Percentiles rank a stretch among this genome's conserved stretches.
Conservation (phyloP, 1,139 yeast genomes). For the Lizanozyma gosingica region DNA sequence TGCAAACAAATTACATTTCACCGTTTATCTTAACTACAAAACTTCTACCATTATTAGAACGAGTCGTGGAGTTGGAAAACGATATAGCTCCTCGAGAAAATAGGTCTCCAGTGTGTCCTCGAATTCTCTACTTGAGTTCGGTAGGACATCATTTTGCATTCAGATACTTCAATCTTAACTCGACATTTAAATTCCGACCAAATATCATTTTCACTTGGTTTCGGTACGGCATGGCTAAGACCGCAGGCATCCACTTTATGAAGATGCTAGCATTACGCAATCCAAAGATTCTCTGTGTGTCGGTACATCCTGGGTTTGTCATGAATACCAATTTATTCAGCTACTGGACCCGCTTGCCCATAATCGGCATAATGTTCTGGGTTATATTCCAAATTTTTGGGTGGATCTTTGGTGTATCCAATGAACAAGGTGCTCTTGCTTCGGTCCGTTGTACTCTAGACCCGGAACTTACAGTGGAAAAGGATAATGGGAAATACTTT, state of each 20-base stretch:
- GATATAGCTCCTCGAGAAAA: slow-evolving; percentile 14
- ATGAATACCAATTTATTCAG: slow-evolving; percentile 69
- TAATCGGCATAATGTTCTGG: slow-evolving; percentile 67
- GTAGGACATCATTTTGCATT: slow-evolving; percentile 57
- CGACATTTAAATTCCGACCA: slow-evolving; percentile 52
- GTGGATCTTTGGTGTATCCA: slow-evolving; percentile 57
- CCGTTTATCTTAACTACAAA: slow-evolving; percentile 65
- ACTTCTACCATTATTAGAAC: slow-evolving; percentile 46
- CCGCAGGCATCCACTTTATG: slow-evolving; percentile 70
- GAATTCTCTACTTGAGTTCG: slow-evolving; percentile 64
- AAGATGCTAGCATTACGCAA: slow-evolving; percentile 56
- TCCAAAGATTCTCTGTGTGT: slow-evolving; percentile 54
- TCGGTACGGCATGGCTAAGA: slow-evolving; percentile 72
- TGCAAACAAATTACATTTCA: slow-evolving; percentile 72
- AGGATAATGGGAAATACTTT: slow-evolving; percentile 64
- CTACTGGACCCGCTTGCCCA: slow-evolving; percentile 71
- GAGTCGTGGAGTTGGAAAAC: slow-evolving; percentile 15
- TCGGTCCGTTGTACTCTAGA: slow-evolving; percentile 59
- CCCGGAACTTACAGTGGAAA: slow-evolving; percentile 36
- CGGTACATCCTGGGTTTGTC: slow-evolving; percentile 83
- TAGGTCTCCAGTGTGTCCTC: slow-evolving; percentile 30
- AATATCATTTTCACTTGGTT: slow-evolving; percentile 67
- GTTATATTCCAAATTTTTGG: slow-evolving; percentile 61
- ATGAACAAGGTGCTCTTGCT: slow-evolving; percentile 65
- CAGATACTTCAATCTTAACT: slow-evolving; percentile 39